These are phyloP conservation scores for Fonsecaea nubica DNA, from an alignment of 2,329 filamentous ascomycete genomes.

Conservation along the genomic window DNA sequence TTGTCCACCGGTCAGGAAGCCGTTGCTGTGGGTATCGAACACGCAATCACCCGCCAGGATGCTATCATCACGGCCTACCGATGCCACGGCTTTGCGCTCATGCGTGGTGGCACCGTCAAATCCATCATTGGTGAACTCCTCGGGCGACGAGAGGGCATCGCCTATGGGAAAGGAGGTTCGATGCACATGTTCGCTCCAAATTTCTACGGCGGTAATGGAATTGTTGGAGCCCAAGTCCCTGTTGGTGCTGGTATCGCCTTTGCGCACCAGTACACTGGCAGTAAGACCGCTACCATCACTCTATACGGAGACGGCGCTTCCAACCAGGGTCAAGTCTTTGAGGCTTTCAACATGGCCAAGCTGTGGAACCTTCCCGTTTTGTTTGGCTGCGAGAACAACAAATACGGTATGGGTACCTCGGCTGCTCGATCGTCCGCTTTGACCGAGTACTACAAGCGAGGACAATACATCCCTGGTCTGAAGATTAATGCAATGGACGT, in stretches of 20 bases:
- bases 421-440: conserved; percentile 91
- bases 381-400: conserved; percentile 99
- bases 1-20: conserved; percentile 97
- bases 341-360: conserved; percentile 99
- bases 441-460: conserved; percentile 99
- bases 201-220: conserved; percentile 99
- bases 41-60: conserved; percentile 88
- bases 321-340: conserved; percentile 99
- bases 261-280: conserved; percentile 89
- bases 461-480: conserved; percentile 98
- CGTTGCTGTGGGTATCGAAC: conserved; percentile 94
- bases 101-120: conserved; percentile 89
- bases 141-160: conserved; percentile 92
- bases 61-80: conserved; percentile 98
- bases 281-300: conserved; percentile 84
- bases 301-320: conserved; percentile 97
- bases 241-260: conserved; percentile 96
- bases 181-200: conserved; percentile 99
- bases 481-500: conserved; percentile 99
- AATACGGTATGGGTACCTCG: conserved; percentile 99
- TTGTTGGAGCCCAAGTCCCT: conserved; percentile 97
- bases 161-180: conserved; percentile 97
- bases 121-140: conserved; percentile 96
- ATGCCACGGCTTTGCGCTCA: conserved; percentile 97
- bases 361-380: conserved; percentile 95